Evolutionary conservation across 768 basidiomycete species (phyloP).

Genomic region (Collybia sordida): DNA sequence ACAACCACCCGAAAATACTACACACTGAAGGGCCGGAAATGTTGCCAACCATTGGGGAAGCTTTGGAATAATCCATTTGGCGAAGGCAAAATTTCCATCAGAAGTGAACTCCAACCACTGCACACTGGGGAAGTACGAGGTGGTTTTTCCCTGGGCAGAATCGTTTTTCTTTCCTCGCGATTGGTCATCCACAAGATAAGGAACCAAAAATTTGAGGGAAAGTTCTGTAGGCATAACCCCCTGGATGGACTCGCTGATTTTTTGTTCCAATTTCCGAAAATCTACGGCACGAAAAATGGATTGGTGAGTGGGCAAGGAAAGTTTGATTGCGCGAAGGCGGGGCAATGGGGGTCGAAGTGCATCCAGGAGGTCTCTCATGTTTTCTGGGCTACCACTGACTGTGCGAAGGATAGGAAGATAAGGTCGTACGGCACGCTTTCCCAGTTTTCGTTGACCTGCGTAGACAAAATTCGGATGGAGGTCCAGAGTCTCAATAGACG

Average conservation of each 20-base stretch:
- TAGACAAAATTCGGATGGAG: slow-evolving; percentile 15
- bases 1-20: slow-evolving; percentile 16
- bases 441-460: neutral
- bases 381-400: slow-evolving; percentile 17
- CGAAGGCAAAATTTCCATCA: slow-evolving; percentile 19
- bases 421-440: slow-evolving; percentile 5
- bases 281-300: slow-evolving; percentile 15
- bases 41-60: slow-evolving; percentile 19
- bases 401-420: slow-evolving; percentile 14
- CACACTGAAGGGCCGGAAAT: slow-evolving; percentile 13
- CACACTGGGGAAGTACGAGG: slow-evolving; percentile 2
- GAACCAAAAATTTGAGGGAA: slow-evolving; percentile 16
- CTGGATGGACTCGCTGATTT: slow-evolving; percentile 6
- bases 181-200: slow-evolving; percentile 5
- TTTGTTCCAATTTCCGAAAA: slow-evolving; percentile 11
- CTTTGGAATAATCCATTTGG: slow-evolving; percentile 16
- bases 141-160: neutral
- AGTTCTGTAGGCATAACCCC: slow-evolving; percentile 5
- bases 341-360: slow-evolving; percentile 10
- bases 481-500: slow-evolving; percentile 15
- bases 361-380: slow-evolving; percentile 14
- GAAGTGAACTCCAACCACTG: slow-evolving; percentile 14
- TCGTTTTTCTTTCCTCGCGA: neutral
- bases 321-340: slow-evolving; percentile 9
- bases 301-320: slow-evolving; percentile 19